Conservation (phyloP, 2,329 filamentous ascomycete species). For the Clonostachys rosea region DNA sequence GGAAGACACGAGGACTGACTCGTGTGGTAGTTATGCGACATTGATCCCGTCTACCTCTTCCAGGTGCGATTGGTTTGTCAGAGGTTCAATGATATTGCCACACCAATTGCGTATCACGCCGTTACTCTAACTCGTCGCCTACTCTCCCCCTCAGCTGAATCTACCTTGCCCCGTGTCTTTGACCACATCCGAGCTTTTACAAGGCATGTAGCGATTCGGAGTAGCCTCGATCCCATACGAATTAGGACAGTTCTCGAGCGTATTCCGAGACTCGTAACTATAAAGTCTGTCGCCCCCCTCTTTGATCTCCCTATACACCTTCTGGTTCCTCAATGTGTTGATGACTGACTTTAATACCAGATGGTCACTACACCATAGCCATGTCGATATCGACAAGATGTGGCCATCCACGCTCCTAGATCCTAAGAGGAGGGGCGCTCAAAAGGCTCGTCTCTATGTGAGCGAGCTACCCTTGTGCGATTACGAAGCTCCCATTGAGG, state of each 20-base stretch:
- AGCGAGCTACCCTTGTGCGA: constrained; percentile 33
- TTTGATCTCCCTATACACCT: not conserved
- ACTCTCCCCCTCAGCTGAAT: constrained; percentile 23
- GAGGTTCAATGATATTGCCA: constrained; percentile 32
- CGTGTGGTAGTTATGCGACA: constrained; percentile 26
- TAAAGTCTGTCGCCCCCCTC: constrained; percentile 24
- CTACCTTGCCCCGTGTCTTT: constrained; percentile 21
- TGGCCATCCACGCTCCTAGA: constrained; percentile 27
- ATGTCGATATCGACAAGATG: no score
- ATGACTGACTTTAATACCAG: no score
- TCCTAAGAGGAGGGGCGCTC: constrained; percentile 16
- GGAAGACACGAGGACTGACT: not conserved
- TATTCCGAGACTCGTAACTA: constrained; percentile 26
- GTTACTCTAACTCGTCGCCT: constrained; percentile 30
- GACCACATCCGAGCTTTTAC: constrained; percentile 29
- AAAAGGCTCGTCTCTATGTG: constrained; percentile 26
- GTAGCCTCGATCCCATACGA: constrained; percentile 28
- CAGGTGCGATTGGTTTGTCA: constrained; percentile 28
- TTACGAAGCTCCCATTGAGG: constrained; percentile 17
- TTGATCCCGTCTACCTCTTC: constrained; percentile 24
- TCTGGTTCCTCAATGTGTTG: no score
- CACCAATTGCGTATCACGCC: constrained; percentile 33
- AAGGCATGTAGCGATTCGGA: constrained; percentile 31
- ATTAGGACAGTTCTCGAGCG: constrained; percentile 26
- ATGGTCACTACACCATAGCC: no score